A percentile compares a stretch with the other conserved stretches of the same genome.
These are phyloP conservation scores for Aspergillus sp. DNA, from an alignment of 2,329 filamentous ascomycete species.

Conservation along the genomic window DNA sequence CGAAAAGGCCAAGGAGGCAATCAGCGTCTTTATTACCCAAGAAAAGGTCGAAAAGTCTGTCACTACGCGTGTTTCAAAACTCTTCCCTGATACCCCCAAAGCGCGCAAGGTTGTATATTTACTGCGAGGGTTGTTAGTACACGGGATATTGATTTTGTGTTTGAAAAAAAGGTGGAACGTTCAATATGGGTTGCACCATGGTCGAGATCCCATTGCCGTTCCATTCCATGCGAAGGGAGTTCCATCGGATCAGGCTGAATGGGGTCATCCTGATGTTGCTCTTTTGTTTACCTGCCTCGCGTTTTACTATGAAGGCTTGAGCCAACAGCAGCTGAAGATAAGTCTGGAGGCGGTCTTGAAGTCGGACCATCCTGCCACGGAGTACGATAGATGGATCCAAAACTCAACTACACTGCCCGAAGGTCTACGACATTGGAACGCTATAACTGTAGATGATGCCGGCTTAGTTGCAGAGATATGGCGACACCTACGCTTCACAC, in stretches of 20 bases:
- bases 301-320: constrained; percentile 66
- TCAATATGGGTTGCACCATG: constrained; percentile 59
- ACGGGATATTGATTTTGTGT: constrained; percentile 59
- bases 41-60: constrained; percentile 19
- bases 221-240: constrained; percentile 67
- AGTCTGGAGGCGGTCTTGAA: constrained; percentile 53
- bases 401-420: constrained; percentile 45
- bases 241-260: constrained; percentile 64
- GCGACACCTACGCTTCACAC: constrained; percentile 49
- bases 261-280: constrained; percentile 66
- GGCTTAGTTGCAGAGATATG: constrained; percentile 54
- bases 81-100: constrained; percentile 34
- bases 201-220: constrained; percentile 54
- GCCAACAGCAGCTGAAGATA: constrained; percentile 48
- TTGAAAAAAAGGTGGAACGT: constrained; percentile 68
- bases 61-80: constrained; percentile 17
- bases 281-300: constrained; percentile 65
- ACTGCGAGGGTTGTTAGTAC: constrained; percentile 62
- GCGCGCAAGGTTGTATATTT: constrained; percentile 49
- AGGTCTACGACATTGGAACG: constrained; percentile 52
- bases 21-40: constrained; percentile 35
- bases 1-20: constrained; percentile 20
- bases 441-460: constrained; percentile 61
- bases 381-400: constrained; percentile 56
- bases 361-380: constrained; percentile 56